Percentiles rank a stretch among this genome's conserved stretches.
Conservation (phyloP, 139 green algal species). For the Chlamydomonas sphaeroides region DNA sequence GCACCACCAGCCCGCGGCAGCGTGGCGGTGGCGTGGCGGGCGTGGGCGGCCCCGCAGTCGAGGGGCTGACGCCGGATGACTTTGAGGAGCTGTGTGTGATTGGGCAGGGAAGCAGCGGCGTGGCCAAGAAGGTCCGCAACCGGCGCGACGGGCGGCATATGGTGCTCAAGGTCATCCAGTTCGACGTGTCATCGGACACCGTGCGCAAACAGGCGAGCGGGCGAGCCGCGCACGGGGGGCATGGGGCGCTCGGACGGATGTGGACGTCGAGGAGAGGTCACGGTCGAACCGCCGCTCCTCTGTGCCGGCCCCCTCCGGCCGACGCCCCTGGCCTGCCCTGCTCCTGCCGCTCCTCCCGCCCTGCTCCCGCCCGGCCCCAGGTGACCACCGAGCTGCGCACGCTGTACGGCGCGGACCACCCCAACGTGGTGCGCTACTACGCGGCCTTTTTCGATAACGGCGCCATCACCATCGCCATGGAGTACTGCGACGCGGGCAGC, state of each 20-base stretch:
- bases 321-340: no score
- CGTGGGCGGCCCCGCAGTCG: not conserved
- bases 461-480: slow-evolving; percentile 85
- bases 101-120: slow-evolving; percentile 70
- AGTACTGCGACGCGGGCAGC: slow-evolving; percentile 93
- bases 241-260: not conserved
- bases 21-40: not conserved
- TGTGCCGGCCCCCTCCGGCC: no score
- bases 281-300: no score
- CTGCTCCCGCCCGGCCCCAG: slow-evolving; percentile 30
- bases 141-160: slow-evolving; percentile 46
- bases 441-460: slow-evolving; percentile 66
- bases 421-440: slow-evolving; percentile 62
- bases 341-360: not conserved
- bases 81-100: slow-evolving; percentile 66
- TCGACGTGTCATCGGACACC: slow-evolving; percentile 66
- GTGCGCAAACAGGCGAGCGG: slow-evolving; percentile 64
- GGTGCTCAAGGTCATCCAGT: slow-evolving; percentile 77
- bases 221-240: not conserved
- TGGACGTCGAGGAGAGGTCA: not conserved
- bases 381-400: slow-evolving; percentile 70
- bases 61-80: slow-evolving; percentile 56
- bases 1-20: not conserved
- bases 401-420: slow-evolving; percentile 61
- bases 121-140: slow-evolving; percentile 72